Conservation (phyloP, 176 grass and related monocot genomes). For the Musa troglodytarum region DNA sequence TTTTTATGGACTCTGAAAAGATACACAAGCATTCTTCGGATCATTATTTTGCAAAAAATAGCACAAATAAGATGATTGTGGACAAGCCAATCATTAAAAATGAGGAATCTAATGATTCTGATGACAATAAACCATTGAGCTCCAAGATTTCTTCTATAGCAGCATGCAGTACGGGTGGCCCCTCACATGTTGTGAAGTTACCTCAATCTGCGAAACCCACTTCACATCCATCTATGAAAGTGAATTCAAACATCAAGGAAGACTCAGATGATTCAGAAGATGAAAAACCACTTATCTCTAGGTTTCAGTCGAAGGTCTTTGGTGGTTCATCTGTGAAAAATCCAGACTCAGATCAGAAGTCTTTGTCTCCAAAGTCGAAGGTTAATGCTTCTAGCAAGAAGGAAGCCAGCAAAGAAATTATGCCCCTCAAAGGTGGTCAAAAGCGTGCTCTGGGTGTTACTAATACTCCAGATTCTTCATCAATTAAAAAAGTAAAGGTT, state of each 20-base stretch:
- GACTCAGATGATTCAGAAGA: constrained; percentile 84
- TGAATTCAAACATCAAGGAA: constrained; percentile 8
- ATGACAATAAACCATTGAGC: constrained; percentile 60
- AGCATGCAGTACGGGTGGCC: constrained; percentile 1
- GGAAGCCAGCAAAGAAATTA: constrained; percentile 15
- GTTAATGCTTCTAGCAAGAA: constrained; percentile 35
- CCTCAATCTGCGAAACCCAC: background rate
- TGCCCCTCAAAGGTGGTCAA: constrained; percentile 29
- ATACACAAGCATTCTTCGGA: background rate
- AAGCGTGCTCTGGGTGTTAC: constrained; percentile 48
- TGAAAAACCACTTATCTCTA: constrained; percentile 64
- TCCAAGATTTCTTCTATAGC: constrained; percentile 23
- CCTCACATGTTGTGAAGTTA: background rate
- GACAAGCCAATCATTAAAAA: constrained; percentile 26
- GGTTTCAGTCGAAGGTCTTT: constrained; percentile 34
- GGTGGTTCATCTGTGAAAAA: constrained; percentile 7
- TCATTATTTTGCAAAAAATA: background rate
- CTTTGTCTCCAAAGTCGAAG: constrained; percentile 6
- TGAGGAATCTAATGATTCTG: constrained; percentile 39
- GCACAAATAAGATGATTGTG: background rate
- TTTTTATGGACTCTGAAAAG: constrained; percentile 16
- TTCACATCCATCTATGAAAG: background rate
- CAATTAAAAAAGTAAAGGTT: constrained; percentile 48
- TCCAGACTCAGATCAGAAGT: background rate
- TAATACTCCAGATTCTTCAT: constrained; percentile 33